Evolutionary conservation across 768 basidiomycete species (phyloP), one percentile per base, ranked within the genome.

Genomic region (Clathrus columnatus): DNA sequence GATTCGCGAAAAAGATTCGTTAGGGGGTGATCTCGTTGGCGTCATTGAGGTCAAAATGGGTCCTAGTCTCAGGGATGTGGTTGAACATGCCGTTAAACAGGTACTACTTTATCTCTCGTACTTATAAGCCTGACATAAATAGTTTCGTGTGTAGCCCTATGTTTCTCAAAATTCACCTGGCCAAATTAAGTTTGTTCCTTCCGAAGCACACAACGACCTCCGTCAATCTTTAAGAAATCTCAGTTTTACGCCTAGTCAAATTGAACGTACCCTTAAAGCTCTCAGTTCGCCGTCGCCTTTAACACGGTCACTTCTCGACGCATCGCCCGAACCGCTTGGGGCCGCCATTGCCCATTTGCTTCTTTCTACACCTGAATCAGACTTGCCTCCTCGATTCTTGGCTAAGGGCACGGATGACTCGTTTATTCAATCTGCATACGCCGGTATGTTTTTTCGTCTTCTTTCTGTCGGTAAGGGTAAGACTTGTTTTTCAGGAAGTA

Each of bases 271-370:
- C 45, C 67, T 77, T 28, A 74, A 73, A n/a, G 82, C 82, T 48
- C 69, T 91, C 11, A 77, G 81, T 4, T 61, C 69, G 16, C 72
- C 82, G 14, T 85, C 84, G 10, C 66, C 77, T 3, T 69, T 86
- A n/a, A 72, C 81, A 5, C 74, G 79, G 17, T 81, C 79, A 36
- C 74, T 95, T 14, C 72, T 92, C 29, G 68, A 65, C 6, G 72
- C 79, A 18, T 54, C 52, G 5, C 67, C 83, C 2, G 73, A 81
- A 5, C 80, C 85, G 4, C 68, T 91, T 14, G 83, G 91, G 64
- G 88, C 91, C 0, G 82, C 82, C 50, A 84, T 93, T 45, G 87
- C 92, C 61, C 91, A 90, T 69, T 75, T 96, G 2, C 75, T 95
- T 45, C 74, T 95, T 20, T 81, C 89, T 61, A 65, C 88, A 5